These are phyloP conservation scores for Salvia splendens DNA, from an alignment of 257 asterid genomes.

Conservation along the genomic window DNA sequence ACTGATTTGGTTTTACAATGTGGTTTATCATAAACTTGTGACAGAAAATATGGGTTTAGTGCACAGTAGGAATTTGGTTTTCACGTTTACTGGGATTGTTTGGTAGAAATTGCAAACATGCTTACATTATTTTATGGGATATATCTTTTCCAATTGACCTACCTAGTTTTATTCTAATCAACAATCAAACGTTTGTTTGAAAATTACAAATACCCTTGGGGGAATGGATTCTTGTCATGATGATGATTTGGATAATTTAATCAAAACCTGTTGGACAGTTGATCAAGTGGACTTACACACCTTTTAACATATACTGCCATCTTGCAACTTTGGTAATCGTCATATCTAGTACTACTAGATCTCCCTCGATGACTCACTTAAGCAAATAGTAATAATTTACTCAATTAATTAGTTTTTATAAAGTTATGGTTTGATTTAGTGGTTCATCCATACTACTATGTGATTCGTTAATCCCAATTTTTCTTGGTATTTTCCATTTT, in stretches of 20 bases:
- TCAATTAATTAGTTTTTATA: not conserved
- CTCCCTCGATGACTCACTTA: not conserved
- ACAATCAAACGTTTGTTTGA: slow-evolving; percentile 21
- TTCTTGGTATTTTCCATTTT: no score
- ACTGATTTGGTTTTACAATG: not conserved
- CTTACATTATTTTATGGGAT: slow-evolving; percentile 35
- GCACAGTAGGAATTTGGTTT: slow-evolving; percentile 32
- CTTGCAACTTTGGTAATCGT: slow-evolving; percentile 19
- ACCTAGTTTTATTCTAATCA: not conserved
- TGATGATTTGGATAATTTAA: slow-evolving; percentile 14
- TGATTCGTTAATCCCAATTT: not conserved
- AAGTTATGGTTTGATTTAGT: not conserved
- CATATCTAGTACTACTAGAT: slow-evolving; percentile 14
- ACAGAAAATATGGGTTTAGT: not conserved
- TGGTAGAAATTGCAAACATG: slow-evolving; percentile 25
- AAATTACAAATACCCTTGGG: not conserved
- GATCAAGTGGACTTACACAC: slow-evolving; percentile 32
- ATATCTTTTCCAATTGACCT: slow-evolving; percentile 26
- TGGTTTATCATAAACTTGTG: not conserved
- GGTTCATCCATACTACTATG: not conserved
- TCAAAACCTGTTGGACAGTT: not conserved
- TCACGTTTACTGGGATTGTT: slow-evolving; percentile 30
- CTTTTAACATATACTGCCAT: not conserved
- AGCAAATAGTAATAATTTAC: not conserved
- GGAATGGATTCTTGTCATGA: slow-evolving; percentile 4